Base-by-base conservation (phyloP, 2,329 filamentous ascomycete species). In the Penicillium sp. region DNA sequence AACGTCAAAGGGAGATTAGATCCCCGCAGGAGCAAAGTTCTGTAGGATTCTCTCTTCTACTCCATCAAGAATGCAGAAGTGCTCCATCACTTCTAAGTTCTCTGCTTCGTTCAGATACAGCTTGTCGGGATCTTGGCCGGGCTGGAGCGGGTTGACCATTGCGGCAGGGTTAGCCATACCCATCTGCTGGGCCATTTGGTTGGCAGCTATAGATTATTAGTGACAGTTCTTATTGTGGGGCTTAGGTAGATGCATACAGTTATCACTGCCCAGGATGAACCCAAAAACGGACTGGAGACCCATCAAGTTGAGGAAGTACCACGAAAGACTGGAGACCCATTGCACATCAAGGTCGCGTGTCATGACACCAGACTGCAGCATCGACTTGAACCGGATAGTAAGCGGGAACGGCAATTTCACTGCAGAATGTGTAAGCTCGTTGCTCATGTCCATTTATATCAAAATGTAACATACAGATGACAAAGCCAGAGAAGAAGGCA, bases 301-400 rank as follows among this genome's bases (percentile, higher is more conserved):
- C 72, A 99, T 97, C 61, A 99, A 87, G 69, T 95, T 97, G 63
- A 99, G 79, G 72, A 99, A 97, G 79, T 99, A 99, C 92, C 94
- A 99, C 57, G 91, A 96, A 74, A 99, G 87, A 75, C 91, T 96
- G 0, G 92, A 97, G 77, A 99, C 96, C 94, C 94, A 99, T 75
- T 93, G 85, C 11, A 96, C 94, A 71, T 99, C 95, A 78, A 99
- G 87, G 73, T 99, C 94, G 69, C 88, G 88, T 26, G 95, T 99
- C 61, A 91, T 91, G 42, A 99, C 93, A 67, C 94, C 94, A 40
- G 93, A 93, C 78, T 99, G 94, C 50, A 99, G 82, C 94, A 99
- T 99, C 65, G 91, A 94, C 82, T 99, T 99, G 84, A 99, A 99
- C 74, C 96, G 95, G 75, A 97, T 92, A 31, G 94, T 99, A 63